Evolutionary conservation across 2,329 filamentous ascomycete genomes (phyloP).

Genomic region (Aureobasidium lini): DNA sequence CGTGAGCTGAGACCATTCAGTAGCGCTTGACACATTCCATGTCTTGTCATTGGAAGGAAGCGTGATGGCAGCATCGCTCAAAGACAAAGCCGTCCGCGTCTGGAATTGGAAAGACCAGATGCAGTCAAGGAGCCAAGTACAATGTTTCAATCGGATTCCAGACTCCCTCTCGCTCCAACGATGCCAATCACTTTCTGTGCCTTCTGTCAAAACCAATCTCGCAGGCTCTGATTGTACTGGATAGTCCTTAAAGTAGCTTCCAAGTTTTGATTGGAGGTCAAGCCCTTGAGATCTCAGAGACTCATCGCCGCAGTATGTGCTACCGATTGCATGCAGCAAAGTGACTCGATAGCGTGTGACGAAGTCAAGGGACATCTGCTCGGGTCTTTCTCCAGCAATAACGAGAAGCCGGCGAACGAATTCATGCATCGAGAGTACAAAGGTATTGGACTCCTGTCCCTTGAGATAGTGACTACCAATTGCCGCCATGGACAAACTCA

Average conservation of each 20-base stretch:
- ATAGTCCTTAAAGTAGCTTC: neutral
- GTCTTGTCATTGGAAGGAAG: conserved; percentile 13
- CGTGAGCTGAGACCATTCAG: neutral
- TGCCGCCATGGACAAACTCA: conserved; percentile 22
- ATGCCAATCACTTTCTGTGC: neutral
- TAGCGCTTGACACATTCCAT: neutral
- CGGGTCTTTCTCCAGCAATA: neutral
- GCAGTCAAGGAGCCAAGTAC: conserved; percentile 22
- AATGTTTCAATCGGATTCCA: conserved; percentile 16
- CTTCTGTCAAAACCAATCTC: too few species aligned
- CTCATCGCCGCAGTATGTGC: neutral
- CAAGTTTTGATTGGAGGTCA: neutral
- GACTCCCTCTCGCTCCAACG: conserved; percentile 17
- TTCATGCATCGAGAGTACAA: conserved; percentile 15
- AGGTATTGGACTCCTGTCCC: conserved; percentile 1
- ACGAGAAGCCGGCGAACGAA: conserved; percentile 13
- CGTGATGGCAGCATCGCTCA: conserved; percentile 17
- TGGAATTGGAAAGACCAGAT: conserved; percentile 19
- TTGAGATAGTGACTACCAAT: conserved; percentile 23
- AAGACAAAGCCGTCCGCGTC: conserved; percentile 10
- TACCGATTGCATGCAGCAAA: neutral
- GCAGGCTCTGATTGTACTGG: too few species aligned
- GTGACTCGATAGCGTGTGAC: neutral
- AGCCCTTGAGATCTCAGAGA: neutral
- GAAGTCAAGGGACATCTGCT: neutral